Conservation (phyloP, 176 grass and related monocot species). For the Oryza coarctata region DNA sequence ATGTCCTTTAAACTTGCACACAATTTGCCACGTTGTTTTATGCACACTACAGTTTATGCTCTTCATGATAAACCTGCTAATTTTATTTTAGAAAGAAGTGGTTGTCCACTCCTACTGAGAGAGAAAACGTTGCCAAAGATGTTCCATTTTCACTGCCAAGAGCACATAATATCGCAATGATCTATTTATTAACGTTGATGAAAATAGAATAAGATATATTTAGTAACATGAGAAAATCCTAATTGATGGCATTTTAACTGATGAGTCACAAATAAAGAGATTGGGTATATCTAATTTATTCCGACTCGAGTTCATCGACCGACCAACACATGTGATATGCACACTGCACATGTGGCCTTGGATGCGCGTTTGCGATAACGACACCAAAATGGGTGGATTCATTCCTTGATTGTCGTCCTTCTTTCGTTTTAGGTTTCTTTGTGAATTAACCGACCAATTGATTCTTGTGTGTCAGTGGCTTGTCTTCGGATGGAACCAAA, state of each 20-base stretch:
- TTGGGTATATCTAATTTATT: conserved; percentile 1
- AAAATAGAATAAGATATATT: background rate
- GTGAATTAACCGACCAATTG: background rate
- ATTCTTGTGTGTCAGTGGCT: conserved; percentile 16
- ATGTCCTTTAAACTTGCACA: too few species aligned
- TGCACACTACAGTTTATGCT: too few species aligned
- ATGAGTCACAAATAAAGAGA: background rate
- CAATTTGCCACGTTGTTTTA: too few species aligned
- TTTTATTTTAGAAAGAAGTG: too few species aligned
- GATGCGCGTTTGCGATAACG: background rate
- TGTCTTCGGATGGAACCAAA: background rate
- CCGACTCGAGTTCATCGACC: background rate
- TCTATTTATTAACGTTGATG: background rate
- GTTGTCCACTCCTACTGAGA: too few species aligned
- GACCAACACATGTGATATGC: conserved; percentile 22
- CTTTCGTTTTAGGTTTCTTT: background rate
- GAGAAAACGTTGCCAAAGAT: too few species aligned
- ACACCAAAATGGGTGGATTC: conserved; percentile 19
- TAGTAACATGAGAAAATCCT: background rate
- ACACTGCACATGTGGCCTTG: conserved; percentile 17
- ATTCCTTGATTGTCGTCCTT: background rate
- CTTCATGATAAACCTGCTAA: too few species aligned
- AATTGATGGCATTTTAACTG: background rate
- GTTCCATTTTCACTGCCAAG: too few species aligned
- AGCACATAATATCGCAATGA: background rate